Conservation (phyloP, 1,284 basidiomycete species). For the Tylopilus sp. region DNA sequence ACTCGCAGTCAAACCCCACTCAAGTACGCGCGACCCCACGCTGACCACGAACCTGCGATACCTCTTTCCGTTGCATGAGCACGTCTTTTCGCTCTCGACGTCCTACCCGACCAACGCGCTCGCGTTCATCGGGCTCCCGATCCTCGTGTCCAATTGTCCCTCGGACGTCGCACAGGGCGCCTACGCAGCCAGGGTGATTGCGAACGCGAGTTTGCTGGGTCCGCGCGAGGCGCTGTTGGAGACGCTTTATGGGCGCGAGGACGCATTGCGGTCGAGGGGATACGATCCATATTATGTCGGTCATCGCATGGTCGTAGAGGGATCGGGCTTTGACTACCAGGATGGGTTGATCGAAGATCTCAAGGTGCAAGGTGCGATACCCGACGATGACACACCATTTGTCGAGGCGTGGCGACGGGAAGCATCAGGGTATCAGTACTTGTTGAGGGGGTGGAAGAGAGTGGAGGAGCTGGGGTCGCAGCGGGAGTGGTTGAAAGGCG, state of each 20-base stretch:
- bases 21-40: constrained; percentile 23
- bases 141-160: neutral
- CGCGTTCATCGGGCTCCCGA: constrained; percentile 1
- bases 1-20: constrained; percentile 19
- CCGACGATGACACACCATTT: neutral
- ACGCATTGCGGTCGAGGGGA: neutral
- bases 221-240: neutral
- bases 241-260: neutral
- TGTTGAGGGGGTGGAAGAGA: neutral
- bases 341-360: neutral
- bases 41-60: constrained; percentile 53
- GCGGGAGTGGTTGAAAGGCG: neutral
- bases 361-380: neutral
- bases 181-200: neutral
- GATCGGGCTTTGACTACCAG: neutral
- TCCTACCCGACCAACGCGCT: constrained; percentile 10
- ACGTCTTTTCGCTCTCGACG: constrained; percentile 51
- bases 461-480: neutral
- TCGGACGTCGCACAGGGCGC: neutral
- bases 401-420: constrained; percentile 1
- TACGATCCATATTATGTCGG: neutral
- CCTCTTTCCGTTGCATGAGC: constrained; percentile 53
- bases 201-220: neutral
- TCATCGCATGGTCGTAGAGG: neutral
- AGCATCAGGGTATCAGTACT: neutral